These are phyloP conservation scores for Decorospora gaudefroyi DNA, from an alignment of 2,329 filamentous ascomycete genomes.

Conservation along the genomic window DNA sequence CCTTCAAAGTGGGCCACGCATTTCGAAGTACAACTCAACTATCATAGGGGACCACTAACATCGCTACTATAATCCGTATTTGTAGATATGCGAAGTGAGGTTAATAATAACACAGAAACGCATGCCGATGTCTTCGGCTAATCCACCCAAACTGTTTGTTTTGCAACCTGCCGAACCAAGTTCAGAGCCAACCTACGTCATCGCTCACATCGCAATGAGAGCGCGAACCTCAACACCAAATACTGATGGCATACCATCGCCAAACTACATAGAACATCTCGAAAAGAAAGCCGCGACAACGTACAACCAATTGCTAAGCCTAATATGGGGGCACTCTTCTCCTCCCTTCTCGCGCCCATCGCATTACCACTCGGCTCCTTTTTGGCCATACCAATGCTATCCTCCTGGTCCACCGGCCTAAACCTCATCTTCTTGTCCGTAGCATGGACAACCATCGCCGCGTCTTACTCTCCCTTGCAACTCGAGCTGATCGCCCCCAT, in stretches of 20 bases:
- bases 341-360: constrained; percentile 38
- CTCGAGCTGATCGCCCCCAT: constrained; percentile 75
- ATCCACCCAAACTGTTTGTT: too few species aligned
- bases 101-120: too few species aligned
- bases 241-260: background rate
- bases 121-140: too few species aligned
- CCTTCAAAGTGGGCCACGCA: too few species aligned
- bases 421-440: constrained; percentile 90
- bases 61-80: too few species aligned
- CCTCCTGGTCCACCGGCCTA: constrained; percentile 76
- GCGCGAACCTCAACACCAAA: constrained; percentile 1
- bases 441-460: constrained; percentile 82
- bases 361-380: constrained; percentile 59
- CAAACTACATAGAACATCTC: too few species aligned
- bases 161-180: too few species aligned
- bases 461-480: constrained; percentile 73
- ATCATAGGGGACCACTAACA: too few species aligned
- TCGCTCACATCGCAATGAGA: constrained; percentile 11
- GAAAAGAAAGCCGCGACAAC: too few species aligned
- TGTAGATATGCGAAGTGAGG: too few species aligned
- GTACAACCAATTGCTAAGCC: background rate
- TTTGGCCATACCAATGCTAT: constrained; percentile 72
- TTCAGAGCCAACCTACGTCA: constrained; percentile 10
- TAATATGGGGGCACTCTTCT: constrained; percentile 38
- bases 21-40: too few species aligned